Conservation (phyloP, 768 basidiomycete species). For the Lactarius psammicola region DNA sequence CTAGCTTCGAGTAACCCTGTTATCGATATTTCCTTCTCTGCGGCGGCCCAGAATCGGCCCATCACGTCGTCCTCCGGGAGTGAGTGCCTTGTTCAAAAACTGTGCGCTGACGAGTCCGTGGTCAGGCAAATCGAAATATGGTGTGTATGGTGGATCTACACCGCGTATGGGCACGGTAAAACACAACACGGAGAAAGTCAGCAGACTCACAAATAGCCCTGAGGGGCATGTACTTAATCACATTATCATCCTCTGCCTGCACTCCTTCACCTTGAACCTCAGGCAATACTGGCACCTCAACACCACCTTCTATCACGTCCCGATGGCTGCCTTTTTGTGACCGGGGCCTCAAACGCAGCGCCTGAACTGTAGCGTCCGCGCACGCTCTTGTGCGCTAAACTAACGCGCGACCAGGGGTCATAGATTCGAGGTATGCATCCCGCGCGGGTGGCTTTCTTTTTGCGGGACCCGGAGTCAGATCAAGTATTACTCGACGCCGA, state of each 20-base stretch:
- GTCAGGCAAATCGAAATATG: constrained; percentile 50
- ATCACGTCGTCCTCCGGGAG: constrained; percentile 37
- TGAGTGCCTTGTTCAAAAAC: constrained; percentile 39
- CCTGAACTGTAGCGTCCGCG: constrained; percentile 52
- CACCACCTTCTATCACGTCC: constrained; percentile 52
- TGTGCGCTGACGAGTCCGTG: constrained; percentile 45
- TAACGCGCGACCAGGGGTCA: constrained; percentile 45
- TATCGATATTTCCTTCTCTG: constrained; percentile 19
- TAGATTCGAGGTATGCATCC: constrained; percentile 36
- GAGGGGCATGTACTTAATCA: constrained; percentile 57
- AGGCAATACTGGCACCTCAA: constrained; percentile 34
- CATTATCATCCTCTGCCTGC: constrained; percentile 40
- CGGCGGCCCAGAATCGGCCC: constrained; percentile 32
- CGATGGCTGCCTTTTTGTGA: no score
- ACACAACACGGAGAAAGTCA: not conserved
- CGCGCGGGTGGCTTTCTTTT: constrained; percentile 39
- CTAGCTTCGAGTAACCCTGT: constrained; percentile 21
- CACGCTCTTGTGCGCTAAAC: constrained; percentile 66
- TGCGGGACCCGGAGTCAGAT: constrained; percentile 33
- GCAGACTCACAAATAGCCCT: constrained; percentile 44
- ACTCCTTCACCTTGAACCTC: constrained; percentile 31
- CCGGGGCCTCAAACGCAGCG: constrained; percentile 63
- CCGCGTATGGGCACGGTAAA: not conserved
- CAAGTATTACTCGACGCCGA: constrained; percentile 35
- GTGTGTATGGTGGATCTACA: constrained; percentile 45